These are phyloP conservation scores for Penicillium herquei DNA, from an alignment of 495 filamentous ascomycete species.

Conservation along the genomic window DNA sequence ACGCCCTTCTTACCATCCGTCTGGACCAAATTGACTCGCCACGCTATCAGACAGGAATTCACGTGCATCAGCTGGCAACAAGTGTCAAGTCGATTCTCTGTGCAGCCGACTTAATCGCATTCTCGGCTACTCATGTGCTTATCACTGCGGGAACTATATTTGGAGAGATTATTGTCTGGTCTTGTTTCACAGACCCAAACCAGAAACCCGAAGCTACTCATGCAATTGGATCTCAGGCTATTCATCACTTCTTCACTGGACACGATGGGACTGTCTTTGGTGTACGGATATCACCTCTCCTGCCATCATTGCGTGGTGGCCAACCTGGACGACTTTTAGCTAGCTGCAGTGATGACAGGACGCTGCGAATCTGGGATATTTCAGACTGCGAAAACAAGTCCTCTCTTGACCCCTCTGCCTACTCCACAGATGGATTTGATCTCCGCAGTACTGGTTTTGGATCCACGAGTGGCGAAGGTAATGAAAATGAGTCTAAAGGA, in stretches of 20 bases:
- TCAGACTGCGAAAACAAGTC: conserved; percentile 42
- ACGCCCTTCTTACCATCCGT: conserved; percentile 58
- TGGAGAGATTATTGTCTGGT: conserved; percentile 91
- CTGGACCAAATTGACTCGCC: conserved; percentile 13
- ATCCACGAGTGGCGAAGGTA: conserved; percentile 11
- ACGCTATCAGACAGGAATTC: conserved; percentile 26
- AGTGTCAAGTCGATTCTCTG: conserved; percentile 86
- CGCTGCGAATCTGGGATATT: conserved; percentile 87
- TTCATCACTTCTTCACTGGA: conserved; percentile 75
- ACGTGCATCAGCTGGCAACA: conserved; percentile 48
- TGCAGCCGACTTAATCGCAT: conserved; percentile 68
- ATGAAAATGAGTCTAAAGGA: conserved; percentile 31
- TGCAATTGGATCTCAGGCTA: conserved; percentile 30
- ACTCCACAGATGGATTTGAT: conserved; percentile 45
- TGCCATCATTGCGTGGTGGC: conserved; percentile 37
- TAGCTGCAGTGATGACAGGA: conserved; percentile 95
- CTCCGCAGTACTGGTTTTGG: conserved; percentile 46
- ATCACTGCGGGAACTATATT: conserved; percentile 89
- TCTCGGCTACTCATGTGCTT: conserved; percentile 58
- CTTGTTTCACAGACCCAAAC: conserved; percentile 44
- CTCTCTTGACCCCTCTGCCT: conserved; percentile 32
- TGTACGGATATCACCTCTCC: conserved; percentile 67
- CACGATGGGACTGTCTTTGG: conserved; percentile 96
- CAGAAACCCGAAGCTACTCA: conserved; percentile 3
- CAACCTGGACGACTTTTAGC: conserved; percentile 60